Evolutionary conservation across 2,329 filamentous ascomycete species (phyloP).

Genomic region (Monosporascus sp.): DNA sequence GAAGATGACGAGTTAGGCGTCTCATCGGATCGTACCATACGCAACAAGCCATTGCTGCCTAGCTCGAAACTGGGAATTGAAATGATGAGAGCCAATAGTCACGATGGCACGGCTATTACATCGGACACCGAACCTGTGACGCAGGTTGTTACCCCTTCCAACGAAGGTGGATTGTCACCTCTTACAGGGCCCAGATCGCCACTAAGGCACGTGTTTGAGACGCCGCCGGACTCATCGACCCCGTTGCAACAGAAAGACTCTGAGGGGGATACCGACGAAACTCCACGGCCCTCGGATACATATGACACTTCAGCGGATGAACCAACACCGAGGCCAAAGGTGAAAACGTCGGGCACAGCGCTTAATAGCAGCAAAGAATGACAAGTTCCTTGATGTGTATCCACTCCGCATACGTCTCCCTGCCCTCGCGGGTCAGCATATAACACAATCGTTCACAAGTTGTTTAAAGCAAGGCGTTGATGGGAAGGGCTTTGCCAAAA

Average conservation of each 20-base stretch:
- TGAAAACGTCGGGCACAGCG: conserved; percentile 11
- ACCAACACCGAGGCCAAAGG: conserved; percentile 33
- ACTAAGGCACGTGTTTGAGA: conserved; percentile 15
- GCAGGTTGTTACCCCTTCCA: conserved; percentile 46
- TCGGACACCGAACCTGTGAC: conserved; percentile 51
- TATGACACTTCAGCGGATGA: conserved; percentile 28
- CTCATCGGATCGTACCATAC: conserved; percentile 33
- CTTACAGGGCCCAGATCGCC: conserved; percentile 15
- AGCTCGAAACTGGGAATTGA: conserved; percentile 90
- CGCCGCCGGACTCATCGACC: conserved; percentile 25
- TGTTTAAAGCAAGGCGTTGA: conserved; percentile 23
- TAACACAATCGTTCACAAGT: conserved; percentile 3
- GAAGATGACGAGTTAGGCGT: conserved; percentile 85
- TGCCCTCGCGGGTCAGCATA: not conserved
- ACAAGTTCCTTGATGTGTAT: not conserved
- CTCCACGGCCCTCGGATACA: conserved; percentile 33
- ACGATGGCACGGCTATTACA: conserved; percentile 65
- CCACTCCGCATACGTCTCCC: not conserved
- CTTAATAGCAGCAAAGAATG: conserved; percentile 6
- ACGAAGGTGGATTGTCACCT: conserved; percentile 31
- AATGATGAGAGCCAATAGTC: conserved; percentile 96
- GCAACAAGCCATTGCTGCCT: conserved; percentile 55
- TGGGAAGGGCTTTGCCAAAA: conserved; percentile 13
- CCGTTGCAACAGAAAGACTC: conserved; percentile 11
- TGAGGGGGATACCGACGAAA: conserved; percentile 32